These are phyloP conservation scores for Schizonepeta tenuifolia DNA, from an alignment of 257 asterid species.

Conservation along the genomic window DNA sequence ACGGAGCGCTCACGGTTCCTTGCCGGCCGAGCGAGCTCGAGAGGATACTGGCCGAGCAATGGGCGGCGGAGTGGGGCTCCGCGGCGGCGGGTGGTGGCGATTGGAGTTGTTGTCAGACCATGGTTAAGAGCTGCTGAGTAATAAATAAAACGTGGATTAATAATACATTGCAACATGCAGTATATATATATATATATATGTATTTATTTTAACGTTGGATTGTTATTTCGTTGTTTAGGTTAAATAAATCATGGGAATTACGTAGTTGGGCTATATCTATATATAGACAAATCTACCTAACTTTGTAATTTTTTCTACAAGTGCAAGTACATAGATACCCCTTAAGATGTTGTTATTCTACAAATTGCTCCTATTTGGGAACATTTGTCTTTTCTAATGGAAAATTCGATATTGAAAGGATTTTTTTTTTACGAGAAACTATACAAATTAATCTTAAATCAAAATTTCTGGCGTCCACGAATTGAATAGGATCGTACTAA, in stretches of 20 bases:
- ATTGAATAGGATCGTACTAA: too few relatives aligned
- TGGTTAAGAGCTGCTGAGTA: constrained; percentile 36
- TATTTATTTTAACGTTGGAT: background rate
- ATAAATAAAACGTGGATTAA: background rate
- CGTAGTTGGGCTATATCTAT: background rate
- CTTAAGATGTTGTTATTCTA: too few relatives aligned
- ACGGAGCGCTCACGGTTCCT: constrained; percentile 70
- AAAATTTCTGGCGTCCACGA: too few relatives aligned
- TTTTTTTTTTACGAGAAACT: too few relatives aligned
- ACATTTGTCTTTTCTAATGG: background rate
- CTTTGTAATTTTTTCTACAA: background rate
- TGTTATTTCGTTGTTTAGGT: background rate
- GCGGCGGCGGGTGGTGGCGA: constrained; percentile 6
- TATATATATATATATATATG: too few relatives aligned
- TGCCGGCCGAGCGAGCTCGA: constrained; percentile 50
- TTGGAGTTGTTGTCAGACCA: constrained; percentile 34
- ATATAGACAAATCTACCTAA: background rate
- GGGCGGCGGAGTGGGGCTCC: constrained; percentile 26
- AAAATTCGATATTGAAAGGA: background rate
- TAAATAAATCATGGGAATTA: background rate
- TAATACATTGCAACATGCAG: too few relatives aligned
- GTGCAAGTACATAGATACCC: too few relatives aligned
- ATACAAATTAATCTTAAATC: too few relatives aligned
- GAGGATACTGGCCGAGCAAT: constrained; percentile 39
- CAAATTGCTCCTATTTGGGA: background rate